A percentile compares a stretch with the other conserved stretches of the same genome.
Conservation (phyloP, 225 moss, liverwort and hornwort genomes). For the Polytrichum commune region DNA sequence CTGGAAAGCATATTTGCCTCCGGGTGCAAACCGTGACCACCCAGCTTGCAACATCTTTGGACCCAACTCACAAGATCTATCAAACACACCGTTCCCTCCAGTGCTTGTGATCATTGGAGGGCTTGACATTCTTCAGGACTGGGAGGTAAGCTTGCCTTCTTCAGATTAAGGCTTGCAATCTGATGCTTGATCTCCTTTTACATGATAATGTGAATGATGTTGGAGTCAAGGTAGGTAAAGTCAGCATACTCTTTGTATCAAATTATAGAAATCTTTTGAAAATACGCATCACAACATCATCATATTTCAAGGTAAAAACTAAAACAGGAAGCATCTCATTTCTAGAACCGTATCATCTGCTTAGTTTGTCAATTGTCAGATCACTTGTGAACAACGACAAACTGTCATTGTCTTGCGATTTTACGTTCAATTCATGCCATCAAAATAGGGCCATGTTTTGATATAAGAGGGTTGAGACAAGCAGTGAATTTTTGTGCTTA, state of each 20-base stretch:
- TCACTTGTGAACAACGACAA: neutral
- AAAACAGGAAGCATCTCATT: too few species aligned
- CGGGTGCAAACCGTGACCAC: slow-evolving; percentile 62
- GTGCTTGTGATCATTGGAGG: slow-evolving; percentile 58
- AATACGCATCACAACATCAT: too few species aligned
- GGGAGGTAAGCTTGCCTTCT: slow-evolving; percentile 40
- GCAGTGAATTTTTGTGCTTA: too few species aligned
- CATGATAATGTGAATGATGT: neutral
- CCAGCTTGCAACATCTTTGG: slow-evolving; percentile 75
- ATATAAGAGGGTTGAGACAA: too few species aligned
- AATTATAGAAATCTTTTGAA: too few species aligned
- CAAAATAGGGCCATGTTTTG: too few species aligned
- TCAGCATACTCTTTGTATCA: too few species aligned
- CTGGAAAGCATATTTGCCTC: slow-evolving; percentile 75
- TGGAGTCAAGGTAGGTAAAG: neutral
- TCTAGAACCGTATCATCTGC: neutral
- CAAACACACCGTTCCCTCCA: slow-evolving; percentile 48
- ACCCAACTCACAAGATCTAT: slow-evolving; percentile 47
- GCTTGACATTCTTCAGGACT: slow-evolving; percentile 69
- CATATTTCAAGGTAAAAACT: too few species aligned
- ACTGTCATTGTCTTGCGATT: neutral
- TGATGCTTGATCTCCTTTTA: slow-evolving; percentile 21
- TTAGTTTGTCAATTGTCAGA: neutral
- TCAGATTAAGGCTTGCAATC: slow-evolving; percentile 33
- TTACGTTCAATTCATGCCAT: neutral